Evolutionary conservation across 1,284 basidiomycete genomes (phyloP).

Genomic region (Tylopilus sp.): DNA sequence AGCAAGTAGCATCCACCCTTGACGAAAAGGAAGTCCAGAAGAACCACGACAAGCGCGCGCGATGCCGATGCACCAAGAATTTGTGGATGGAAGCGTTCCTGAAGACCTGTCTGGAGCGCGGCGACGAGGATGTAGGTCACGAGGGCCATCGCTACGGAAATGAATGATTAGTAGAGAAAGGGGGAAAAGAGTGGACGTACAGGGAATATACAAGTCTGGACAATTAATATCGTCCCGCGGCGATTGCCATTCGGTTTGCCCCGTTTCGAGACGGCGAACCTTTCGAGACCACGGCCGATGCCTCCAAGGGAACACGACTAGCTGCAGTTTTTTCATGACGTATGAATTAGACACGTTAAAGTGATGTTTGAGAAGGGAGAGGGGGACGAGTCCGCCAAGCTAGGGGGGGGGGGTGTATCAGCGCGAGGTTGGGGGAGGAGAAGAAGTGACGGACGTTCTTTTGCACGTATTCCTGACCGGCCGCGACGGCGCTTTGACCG

Average conservation of each 20-base stretch:
- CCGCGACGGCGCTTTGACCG: constrained; percentile 91
- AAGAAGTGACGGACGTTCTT: constrained; percentile 77
- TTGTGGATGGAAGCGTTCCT: constrained; percentile 89
- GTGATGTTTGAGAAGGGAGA: constrained; percentile 88
- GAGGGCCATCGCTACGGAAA: constrained; percentile 87
- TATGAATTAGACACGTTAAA: constrained; percentile 99
- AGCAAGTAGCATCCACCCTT: constrained; percentile 93
- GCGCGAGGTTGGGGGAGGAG: constrained; percentile 4
- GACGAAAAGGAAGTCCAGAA: constrained; percentile 90
- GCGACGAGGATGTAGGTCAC: constrained; percentile 95
- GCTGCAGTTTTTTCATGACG: constrained; percentile 90
- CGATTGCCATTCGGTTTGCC: constrained; percentile 84
- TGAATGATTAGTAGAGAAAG: constrained; percentile 12
- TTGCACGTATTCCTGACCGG: constrained; percentile 96
- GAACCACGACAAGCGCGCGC: constrained; percentile 83
- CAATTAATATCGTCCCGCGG: constrained; percentile 97
- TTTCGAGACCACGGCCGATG: constrained; percentile 88
- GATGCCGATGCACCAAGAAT: constrained; percentile 91
- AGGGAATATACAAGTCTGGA: constrained; percentile 97
- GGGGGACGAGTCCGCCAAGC: constrained; percentile 85
- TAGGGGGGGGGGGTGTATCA: constrained; percentile 42
- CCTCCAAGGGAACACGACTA: constrained; percentile 97
- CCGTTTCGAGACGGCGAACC: constrained; percentile 70
- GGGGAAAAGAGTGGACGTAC: constrained; percentile 58
- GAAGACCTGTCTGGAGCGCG: constrained; percentile 87